Evolutionary conservation across 1,139 yeast species (phyloP), one percentile per base, ranked within the genome.

Genomic region (Suhomyces choctaworum): DNA sequence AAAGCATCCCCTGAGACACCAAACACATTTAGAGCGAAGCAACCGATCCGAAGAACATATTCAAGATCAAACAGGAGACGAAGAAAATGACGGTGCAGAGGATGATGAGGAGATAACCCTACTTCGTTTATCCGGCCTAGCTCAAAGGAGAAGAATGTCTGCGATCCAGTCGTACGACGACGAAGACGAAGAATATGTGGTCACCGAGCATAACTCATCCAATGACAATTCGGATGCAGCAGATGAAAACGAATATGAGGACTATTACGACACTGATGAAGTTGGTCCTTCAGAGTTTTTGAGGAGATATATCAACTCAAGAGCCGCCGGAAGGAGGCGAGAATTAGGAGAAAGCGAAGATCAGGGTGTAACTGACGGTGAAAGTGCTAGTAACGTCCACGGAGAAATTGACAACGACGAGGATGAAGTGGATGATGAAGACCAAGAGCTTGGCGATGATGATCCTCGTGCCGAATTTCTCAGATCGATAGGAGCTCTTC

Each of bases 381-480:
- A 45, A 3, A 53, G 47, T 9, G 44, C 32, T 4, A 41, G 35
- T 6, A 56, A 47, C 4, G 55, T 47, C 6, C 52, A 50, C 8
- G 51, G 51, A 7, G 50, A 41, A n/a, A 53, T 47, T 14, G 62
- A 44, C 4, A 20, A 17, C 8, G 50, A 48, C 1, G 56, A 50
- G 14, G 52, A 51, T 3, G 56, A 46, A 15, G 52, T 40, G 8
- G 42, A 40, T 5, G 41, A 37, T 7, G 47, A 40, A n/a, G 45
- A 32, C 9, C 41, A 46, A 13, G 57, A 41, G 8, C 45, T 40
- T 5, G 54, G 47, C 11, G 57, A 48, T 5, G 53, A 46, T 10
- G 64, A 56, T 32, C 56, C 62, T 2, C 45, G 62, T 12, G 48
- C 54, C 1, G 64, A 58, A 12, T 54, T 60, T 25, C 44, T 61